These are phyloP conservation scores for Poronia punctata DNA, from an alignment of 495 filamentous ascomycete species.

Conservation along the genomic window DNA sequence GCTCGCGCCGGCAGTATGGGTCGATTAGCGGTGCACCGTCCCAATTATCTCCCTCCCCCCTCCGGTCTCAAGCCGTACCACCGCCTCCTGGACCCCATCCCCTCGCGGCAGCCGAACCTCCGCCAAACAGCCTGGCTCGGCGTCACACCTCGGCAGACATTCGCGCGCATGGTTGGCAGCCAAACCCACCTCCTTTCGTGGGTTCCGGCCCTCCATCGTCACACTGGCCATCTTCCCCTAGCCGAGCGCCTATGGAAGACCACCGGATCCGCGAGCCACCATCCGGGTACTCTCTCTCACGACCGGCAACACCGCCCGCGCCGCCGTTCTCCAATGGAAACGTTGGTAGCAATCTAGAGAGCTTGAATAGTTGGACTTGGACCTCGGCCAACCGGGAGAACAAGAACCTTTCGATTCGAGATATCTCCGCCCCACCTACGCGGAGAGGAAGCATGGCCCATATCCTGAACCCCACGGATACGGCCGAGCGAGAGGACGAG, in stretches of 20 bases:
- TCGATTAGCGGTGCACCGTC: slow-evolving; percentile 60
- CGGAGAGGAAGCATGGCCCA: slow-evolving; percentile 54
- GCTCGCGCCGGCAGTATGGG: slow-evolving; percentile 69
- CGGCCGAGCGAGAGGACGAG: slow-evolving; percentile 37
- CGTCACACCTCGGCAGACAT: slow-evolving; percentile 97
- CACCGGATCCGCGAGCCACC: slow-evolving; percentile 77
- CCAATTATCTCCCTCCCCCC: slow-evolving; percentile 64
- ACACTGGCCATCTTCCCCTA: slow-evolving; percentile 85
- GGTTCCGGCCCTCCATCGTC: slow-evolving; percentile 62
- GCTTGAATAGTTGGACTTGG: slow-evolving; percentile 50
- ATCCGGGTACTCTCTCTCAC: slow-evolving; percentile 76
- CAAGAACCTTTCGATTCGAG: slow-evolving; percentile 40
- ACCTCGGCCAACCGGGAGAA: slow-evolving; percentile 37
- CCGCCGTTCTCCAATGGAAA: slow-evolving; percentile 40
- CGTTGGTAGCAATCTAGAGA: slow-evolving; percentile 33
- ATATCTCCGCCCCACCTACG: slow-evolving; percentile 50
- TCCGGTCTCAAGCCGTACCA: slow-evolving; percentile 61
- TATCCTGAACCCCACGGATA: slow-evolving; percentile 63
- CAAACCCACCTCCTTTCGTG: slow-evolving; percentile 63
- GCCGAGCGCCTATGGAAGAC: slow-evolving; percentile 57
- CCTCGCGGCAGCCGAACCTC: slow-evolving; percentile 65
- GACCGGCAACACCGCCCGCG: slow-evolving; percentile 65
- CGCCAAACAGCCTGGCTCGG: slow-evolving; percentile 68
- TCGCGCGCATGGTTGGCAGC: slow-evolving; percentile 80
- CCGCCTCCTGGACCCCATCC: slow-evolving; percentile 68